Evolutionary conservation across 2,329 filamentous ascomycete genomes (phyloP).

Genomic region (Cladosporium sp.): DNA sequence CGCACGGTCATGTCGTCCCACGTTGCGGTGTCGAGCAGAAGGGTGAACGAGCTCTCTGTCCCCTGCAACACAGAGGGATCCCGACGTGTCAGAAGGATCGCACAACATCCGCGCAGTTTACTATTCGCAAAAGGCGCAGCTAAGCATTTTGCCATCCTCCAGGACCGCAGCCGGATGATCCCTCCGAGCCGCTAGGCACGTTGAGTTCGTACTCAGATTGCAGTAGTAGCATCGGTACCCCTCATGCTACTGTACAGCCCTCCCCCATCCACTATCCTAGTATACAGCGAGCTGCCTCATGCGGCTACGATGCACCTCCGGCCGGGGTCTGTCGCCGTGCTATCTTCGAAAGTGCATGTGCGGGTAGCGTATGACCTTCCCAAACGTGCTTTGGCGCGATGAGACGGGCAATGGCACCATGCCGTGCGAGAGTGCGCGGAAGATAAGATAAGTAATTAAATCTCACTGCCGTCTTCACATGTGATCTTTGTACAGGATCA

Average conservation of each 20-base stretch:
- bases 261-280: background rate
- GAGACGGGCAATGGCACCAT: background rate
- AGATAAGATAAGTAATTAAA: constrained; percentile 2
- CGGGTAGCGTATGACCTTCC: constrained; percentile 3
- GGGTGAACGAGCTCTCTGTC: background rate
- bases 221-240: constrained; percentile 6
- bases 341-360: constrained; percentile 2
- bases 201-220: background rate
- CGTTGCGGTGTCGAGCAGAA: background rate
- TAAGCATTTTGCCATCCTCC: background rate
- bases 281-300: constrained; percentile 9
- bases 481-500: background rate
- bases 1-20: background rate
- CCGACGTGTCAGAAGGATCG: background rate
- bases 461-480: too few relatives aligned
- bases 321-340: constrained; percentile 4
- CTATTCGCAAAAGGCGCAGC: background rate
- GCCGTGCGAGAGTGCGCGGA: background rate
- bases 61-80: background rate
- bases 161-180: background rate
- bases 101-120: background rate
- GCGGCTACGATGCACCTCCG: constrained; percentile 3
- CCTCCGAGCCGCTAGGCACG: background rate
- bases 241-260: background rate
- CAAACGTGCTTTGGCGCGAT: constrained; percentile 3